Percentiles rank a stretch among this genome's conserved stretches.
Conservation (phyloP, 768 basidiomycete genomes). For the Kwoniella mangroviensis region DNA sequence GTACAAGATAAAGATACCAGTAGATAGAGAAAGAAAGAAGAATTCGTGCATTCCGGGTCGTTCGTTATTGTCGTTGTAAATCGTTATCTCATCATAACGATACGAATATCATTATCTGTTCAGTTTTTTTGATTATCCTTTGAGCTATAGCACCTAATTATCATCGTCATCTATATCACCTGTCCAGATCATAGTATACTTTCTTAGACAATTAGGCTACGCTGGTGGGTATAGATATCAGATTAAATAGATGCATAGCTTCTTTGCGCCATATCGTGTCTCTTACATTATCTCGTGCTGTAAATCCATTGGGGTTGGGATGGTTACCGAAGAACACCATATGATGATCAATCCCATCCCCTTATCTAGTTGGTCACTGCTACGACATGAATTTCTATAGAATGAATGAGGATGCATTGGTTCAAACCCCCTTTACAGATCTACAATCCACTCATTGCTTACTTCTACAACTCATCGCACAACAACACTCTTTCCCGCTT, state of each 20-base stretch:
- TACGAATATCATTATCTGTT: neutral
- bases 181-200: neutral
- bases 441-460: no score
- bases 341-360: no score
- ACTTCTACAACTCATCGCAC: no score
- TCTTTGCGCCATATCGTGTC: neutral
- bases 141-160: neutral
- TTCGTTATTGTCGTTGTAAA: neutral
- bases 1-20: no score
- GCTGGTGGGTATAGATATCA: neutral
- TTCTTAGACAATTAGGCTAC: neutral
- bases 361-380: neutral
- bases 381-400: neutral
- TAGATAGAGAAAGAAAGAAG: no score
- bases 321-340: no score
- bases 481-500: no score
- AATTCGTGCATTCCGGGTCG: neutral
- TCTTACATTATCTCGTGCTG: no score
- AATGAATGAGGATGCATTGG: neutral
- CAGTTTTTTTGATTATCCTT: neutral
- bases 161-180: constrained; percentile 6
- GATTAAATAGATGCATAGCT: neutral
- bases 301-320: no score
- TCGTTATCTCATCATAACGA: constrained; percentile 10
- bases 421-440: neutral